Conservation (phyloP, 176 grass and related monocot species). For the Oryza rufipogon region DNA sequence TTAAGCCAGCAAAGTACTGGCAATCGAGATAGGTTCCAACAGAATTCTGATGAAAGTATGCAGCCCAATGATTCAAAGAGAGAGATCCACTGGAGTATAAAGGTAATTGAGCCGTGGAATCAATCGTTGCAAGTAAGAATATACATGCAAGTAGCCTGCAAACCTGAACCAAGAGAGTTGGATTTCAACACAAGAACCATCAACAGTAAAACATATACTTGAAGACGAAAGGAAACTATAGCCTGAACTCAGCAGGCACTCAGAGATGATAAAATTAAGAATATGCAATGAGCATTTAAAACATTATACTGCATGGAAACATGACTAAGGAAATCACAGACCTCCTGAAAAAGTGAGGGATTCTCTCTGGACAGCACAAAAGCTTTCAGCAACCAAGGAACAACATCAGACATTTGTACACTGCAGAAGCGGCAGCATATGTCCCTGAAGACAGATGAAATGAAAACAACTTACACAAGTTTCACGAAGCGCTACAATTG, state of each 20-base stretch:
- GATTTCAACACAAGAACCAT: constrained; percentile 10
- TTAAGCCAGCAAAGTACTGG: constrained; percentile 46
- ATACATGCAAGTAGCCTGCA: constrained; percentile 73
- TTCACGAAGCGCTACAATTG: constrained; percentile 2
- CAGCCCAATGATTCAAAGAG: constrained; percentile 83
- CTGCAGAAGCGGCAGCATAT: constrained; percentile 64
- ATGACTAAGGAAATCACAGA: constrained; percentile 41
- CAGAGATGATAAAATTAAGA: constrained; percentile 5
- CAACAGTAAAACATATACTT: constrained; percentile 2
- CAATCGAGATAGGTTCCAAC: constrained; percentile 63
- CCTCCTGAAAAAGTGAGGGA: constrained; percentile 79
- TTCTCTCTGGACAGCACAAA: constrained; percentile 71
- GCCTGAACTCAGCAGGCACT: neutral
- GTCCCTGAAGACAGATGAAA: constrained; percentile 50
- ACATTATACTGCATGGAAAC: neutral
- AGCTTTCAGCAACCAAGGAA: constrained; percentile 77
- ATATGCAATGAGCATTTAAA: constrained; percentile 29
- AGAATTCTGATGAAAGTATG: constrained; percentile 88
- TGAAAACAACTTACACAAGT: constrained; percentile 24
- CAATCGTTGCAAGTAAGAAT: constrained; percentile 69
- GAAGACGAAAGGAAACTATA: constrained; percentile 22
- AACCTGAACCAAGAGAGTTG: constrained; percentile 50
- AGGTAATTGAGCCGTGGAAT: constrained; percentile 55
- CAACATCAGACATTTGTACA: constrained; percentile 53
- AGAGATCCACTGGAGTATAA: constrained; percentile 57